Base-by-base conservation (phyloP, 371 early-diverging fungal genomes). In the Mortierella sp. region DNA sequence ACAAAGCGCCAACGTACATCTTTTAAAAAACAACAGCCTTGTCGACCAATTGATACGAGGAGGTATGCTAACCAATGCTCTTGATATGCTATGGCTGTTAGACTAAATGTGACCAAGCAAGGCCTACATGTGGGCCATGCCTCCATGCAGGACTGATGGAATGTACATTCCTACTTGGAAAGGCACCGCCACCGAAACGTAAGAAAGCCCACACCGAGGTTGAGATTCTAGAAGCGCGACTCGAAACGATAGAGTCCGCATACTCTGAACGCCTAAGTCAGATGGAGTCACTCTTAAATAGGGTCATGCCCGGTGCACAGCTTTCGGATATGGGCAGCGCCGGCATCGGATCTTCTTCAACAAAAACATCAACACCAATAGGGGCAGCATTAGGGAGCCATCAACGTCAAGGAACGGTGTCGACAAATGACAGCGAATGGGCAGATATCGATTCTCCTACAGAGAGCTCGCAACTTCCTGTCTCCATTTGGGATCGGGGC, bases 101-200 rank as follows among this genome's bases (percentile, higher is more conserved):
- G 83, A 81, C 83, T 18, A 81, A 81, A 69, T 81, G 83, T 58
- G 83, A 81, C 30, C 83, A 81, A 28, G 83, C 62, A n/a, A 62
- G 52, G 12, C 83, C 83, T 3, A 73, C 76, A 28, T 81, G 83
- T 57, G 83, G 83, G 37, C 83, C 83, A 16, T 81, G 83, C 55
- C 59, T 68, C 10, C 61, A 72, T 62, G 83, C 76, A 30, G 83
- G 83, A 40, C 60, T 81, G n/a, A 75, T 81, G 83, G 83, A 81
- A 26, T 81, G 83, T 35, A 81, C 83, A 2, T 81, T 76, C 39
- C 45, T 81, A 14, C 70, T 81, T 1, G 83, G 83, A 28, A 81
- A 75, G 54, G 58, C 76, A 1, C 73, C 76, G 9, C 54, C 76
- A 30, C 65, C 83, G n/a, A 75, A 72, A 45, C 70, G 73, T 16